Conservation (phyloP, 2,329 filamentous ascomycete species). For the Colletotrichum sp. region DNA sequence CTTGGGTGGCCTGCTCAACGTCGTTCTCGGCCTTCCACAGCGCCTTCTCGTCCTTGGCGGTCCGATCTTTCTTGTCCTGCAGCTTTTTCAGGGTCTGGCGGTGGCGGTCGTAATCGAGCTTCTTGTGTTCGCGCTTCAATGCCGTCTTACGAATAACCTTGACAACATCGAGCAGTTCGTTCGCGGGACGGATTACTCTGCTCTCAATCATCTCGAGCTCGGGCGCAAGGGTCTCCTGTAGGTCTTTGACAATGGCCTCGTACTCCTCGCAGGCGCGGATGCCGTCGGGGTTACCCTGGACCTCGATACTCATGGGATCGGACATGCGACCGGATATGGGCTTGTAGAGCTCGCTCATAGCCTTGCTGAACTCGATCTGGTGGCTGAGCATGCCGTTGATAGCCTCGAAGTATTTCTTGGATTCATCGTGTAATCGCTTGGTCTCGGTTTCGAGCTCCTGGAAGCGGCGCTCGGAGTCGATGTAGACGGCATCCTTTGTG, state of each 20-base stretch:
- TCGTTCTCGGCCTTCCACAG: constrained; percentile 95
- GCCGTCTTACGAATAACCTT: constrained; percentile 92
- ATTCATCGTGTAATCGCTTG: constrained; percentile 96
- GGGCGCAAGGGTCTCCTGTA: constrained; percentile 86
- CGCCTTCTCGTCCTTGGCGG: constrained; percentile 95
- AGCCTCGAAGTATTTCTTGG: constrained; percentile 94
- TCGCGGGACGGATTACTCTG: constrained; percentile 87
- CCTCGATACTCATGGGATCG: constrained; percentile 82
- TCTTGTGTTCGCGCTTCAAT: constrained; percentile 93
- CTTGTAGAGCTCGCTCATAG: constrained; percentile 96
- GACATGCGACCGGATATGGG: constrained; percentile 96
- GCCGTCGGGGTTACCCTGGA: constrained; percentile 89
- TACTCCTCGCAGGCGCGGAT: constrained; percentile 97
- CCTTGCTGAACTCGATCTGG: constrained; percentile 98
- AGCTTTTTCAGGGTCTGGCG: constrained; percentile 86
- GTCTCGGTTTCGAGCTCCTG: constrained; percentile 94
- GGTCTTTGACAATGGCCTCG: constrained; percentile 85
- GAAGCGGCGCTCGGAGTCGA: constrained; percentile 92
- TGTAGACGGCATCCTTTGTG: constrained; percentile 93
- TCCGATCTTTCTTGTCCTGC: constrained; percentile 97
- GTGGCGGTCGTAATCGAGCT: constrained; percentile 93
- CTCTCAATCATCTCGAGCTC: constrained; percentile 98
- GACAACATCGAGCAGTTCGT: constrained; percentile 92
- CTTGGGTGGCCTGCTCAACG: constrained; percentile 88
- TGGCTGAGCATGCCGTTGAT: constrained; percentile 98